A percentile compares a stretch with the other conserved stretches of the same genome.
These are phyloP conservation scores for Pueraria montana DNA, from an alignment of 306 rosid genomes.

Conservation along the genomic window DNA sequence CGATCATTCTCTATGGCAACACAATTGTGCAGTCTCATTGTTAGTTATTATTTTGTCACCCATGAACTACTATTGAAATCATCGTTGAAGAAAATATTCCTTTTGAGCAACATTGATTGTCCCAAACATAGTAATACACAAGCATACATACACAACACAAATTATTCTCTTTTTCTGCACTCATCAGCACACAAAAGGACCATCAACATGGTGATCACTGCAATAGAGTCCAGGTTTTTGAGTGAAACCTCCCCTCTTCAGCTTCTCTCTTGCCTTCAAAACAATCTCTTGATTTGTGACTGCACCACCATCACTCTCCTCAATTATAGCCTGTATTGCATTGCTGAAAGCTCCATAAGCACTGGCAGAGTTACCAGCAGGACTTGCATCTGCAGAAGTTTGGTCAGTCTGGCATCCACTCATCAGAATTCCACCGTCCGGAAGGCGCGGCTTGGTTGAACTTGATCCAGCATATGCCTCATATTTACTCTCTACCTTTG, in stretches of 20 bases:
- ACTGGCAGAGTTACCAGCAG: conserved; percentile 58
- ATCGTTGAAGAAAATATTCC: conserved; percentile 56
- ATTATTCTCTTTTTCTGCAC: background rate
- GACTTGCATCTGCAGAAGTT: conserved; percentile 94
- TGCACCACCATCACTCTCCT: conserved; percentile 68
- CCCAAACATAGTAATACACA: conserved; percentile 27
- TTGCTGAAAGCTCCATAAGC: conserved; percentile 96
- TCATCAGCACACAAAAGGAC: conserved; percentile 58
- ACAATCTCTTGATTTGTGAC: conserved; percentile 81
- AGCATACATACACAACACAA: background rate
- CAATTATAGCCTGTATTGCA: conserved; percentile 76
- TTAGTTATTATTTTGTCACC: too few relatives aligned
- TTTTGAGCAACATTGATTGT: conserved; percentile 32
- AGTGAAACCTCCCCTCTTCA: conserved; percentile 71
- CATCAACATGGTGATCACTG: conserved; percentile 69
- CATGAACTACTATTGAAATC: conserved; percentile 40
- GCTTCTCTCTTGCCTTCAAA: conserved; percentile 65
- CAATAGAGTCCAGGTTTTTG: conserved; percentile 95
- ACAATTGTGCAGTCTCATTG: too few relatives aligned
- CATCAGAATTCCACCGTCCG: conserved; percentile 72
- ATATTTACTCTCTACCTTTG: conserved; percentile 66
- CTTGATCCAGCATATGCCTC: conserved; percentile 86
- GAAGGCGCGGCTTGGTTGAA: conserved; percentile 56
- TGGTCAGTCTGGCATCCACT: conserved; percentile 92
- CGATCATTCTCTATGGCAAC: too few relatives aligned